phyloP scores from a whole-genome alignment of 352 stramenopile genomes.

The Globisporangium canariense region DNA sequence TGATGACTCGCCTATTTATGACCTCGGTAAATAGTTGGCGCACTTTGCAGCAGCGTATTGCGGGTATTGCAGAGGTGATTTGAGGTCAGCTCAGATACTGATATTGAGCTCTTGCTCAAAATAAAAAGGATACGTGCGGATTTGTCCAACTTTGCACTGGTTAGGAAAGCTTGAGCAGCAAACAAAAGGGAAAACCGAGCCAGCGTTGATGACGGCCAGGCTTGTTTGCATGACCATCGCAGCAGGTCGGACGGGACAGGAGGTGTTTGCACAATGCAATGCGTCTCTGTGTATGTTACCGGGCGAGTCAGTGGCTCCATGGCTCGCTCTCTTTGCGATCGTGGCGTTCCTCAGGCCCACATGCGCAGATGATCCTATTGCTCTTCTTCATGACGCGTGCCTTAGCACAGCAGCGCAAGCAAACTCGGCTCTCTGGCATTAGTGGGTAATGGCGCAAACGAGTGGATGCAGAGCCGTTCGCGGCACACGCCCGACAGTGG shows the following conservation, averaged over 20 bases:
- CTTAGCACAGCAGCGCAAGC: neutral
- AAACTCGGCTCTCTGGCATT: neutral
- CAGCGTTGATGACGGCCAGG: neutral
- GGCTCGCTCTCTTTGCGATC: neutral
- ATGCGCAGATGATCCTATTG: neutral
- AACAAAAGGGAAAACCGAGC: neutral
- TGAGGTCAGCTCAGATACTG: neutral
- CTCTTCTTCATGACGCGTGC: neutral
- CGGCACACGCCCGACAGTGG: constrained; percentile 18
- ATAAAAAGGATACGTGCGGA: neutral
- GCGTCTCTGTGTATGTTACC: neutral
- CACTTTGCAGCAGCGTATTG: neutral
- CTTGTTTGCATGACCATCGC: neutral
- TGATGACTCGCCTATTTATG: neutral
- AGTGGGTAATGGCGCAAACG: constrained; percentile 11
- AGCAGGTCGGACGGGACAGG: neutral
- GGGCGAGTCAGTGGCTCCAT: neutral
- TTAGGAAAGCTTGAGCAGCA: neutral
- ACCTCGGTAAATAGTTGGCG: neutral
- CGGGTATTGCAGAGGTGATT: neutral
- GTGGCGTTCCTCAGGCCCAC: no score
- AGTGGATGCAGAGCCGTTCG: constrained; percentile 13
- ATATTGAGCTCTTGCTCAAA: neutral
- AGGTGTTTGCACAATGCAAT: neutral
- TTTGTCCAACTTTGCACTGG: neutral